Conservation (phyloP, 441 rosid species). For the Mallotus japonicus region DNA sequence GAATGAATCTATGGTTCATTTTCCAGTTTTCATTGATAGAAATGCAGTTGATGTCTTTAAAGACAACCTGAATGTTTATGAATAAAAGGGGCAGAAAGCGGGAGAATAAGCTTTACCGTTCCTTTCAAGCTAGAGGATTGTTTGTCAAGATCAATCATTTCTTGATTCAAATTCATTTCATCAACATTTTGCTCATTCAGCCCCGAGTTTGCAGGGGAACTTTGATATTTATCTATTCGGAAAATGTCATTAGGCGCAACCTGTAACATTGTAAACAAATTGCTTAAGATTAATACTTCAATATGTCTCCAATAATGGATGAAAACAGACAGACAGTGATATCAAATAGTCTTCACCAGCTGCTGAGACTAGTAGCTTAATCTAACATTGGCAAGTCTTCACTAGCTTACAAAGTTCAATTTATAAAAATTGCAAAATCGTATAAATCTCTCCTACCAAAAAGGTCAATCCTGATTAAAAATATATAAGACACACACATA, state of each 20-base stretch:
- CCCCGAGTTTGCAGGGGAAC: conserved; percentile 34
- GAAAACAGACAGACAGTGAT: neutral
- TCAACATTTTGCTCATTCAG: conserved; percentile 45
- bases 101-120: conserved; percentile 46
- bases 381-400: no score
- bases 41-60: neutral
- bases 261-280: conserved; percentile 42
- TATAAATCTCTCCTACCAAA: neutral
- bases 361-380: neutral
- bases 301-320: neutral
- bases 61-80: neutral
- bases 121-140: conserved; percentile 38
- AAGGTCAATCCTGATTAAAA: neutral
- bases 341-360: neutral
- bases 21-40: neutral
- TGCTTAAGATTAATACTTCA: conserved; percentile 10
- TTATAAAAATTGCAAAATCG: neutral
- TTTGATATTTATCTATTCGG: conserved; percentile 62
- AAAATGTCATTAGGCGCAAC: conserved; percentile 73
- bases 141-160: conserved; percentile 35
- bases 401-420: neutral
- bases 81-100: neutral
- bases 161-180: conserved; percentile 46
- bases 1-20: conserved; percentile 25
- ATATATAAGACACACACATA: neutral